A percentile compares a stretch with the other conserved stretches of the same genome.
Conservation (phyloP, 306 rosid genomes). For the peach (Prunus persica) region Prunus_persica_NCBIv2 NC_034012.1:1944501-1945000, state of each 20-base stretch:
- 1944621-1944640: conserved; percentile 34
- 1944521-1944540: conserved; percentile 32
- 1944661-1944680: conserved; percentile 29
- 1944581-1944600: conserved; percentile 35
- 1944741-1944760: conserved; percentile 38
- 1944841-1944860: conserved; percentile 23
- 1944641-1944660: conserved; percentile 33
- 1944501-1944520: conserved; percentile 35
- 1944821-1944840: conserved; percentile 36
- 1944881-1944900: conserved; percentile 62
- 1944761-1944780: conserved; percentile 52
- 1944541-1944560: conserved; percentile 39
- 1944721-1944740: conserved; percentile 33
- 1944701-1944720: conserved; percentile 37
- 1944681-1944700: conserved; percentile 29
- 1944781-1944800: conserved; percentile 32
- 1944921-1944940: conserved; percentile 49
- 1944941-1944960: conserved; percentile 36
- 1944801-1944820: conserved; percentile 12
- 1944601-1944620: conserved; percentile 25
- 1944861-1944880: conserved; percentile 40
- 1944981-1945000: conserved; percentile 22
- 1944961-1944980: conserved; percentile 38
- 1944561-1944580: conserved; percentile 41
- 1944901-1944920: conserved; percentile 27